A percentile compares a stretch with the other conserved stretches of the same genome.
Evolutionary conservation across 257 asterid genomes (phyloP).

Genomic region (Lycium ferocissimum): DNA sequence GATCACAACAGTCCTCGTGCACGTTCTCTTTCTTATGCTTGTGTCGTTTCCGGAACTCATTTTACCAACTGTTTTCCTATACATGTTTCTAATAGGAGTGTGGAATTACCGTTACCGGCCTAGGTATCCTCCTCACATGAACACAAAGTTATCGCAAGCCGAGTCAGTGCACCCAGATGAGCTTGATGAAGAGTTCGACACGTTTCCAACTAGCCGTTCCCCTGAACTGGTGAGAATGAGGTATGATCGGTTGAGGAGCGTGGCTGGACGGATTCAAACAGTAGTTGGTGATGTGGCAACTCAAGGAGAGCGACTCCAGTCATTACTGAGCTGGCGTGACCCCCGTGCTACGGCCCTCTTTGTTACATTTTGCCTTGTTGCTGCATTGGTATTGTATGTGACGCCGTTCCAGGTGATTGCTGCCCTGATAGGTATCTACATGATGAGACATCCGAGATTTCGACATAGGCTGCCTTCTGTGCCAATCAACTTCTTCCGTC

Average conservation of each 20-base stretch:
- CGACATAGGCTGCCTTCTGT: slow-evolving; percentile 78
- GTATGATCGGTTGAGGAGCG: slow-evolving; percentile 84
- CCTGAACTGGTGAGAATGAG: slow-evolving; percentile 84
- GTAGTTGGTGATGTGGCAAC: slow-evolving; percentile 92
- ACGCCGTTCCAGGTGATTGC: slow-evolving; percentile 87
- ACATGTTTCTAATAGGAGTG: slow-evolving; percentile 86
- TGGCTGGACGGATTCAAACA: slow-evolving; percentile 85
- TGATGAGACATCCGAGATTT: slow-evolving; percentile 93
- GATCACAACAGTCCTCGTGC: slow-evolving; percentile 80
- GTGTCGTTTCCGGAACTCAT: slow-evolving; percentile 85
- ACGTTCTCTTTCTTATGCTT: slow-evolving; percentile 71
- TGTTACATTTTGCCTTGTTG: slow-evolving; percentile 74
- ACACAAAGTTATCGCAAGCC: slow-evolving; percentile 86
- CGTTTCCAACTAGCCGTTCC: slow-evolving; percentile 71
- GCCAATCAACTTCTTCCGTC: slow-evolving; percentile 79
- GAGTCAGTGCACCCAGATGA: slow-evolving; percentile 80
- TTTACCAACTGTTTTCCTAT: slow-evolving; percentile 79
- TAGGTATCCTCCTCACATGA: slow-evolving; percentile 95
- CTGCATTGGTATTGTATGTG: slow-evolving; percentile 71
- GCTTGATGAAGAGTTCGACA: slow-evolving; percentile 86
- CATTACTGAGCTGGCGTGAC: slow-evolving; percentile 86
- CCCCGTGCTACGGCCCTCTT: slow-evolving; percentile 88
- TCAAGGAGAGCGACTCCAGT: slow-evolving; percentile 76
- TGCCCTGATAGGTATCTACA: slow-evolving; percentile 67
- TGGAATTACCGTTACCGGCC: slow-evolving; percentile 89